Evolutionary conservation across 345 rosid species (phyloP), one percentile per base, ranked within the genome.

Genomic region (Euphorbia peplus): DNA sequence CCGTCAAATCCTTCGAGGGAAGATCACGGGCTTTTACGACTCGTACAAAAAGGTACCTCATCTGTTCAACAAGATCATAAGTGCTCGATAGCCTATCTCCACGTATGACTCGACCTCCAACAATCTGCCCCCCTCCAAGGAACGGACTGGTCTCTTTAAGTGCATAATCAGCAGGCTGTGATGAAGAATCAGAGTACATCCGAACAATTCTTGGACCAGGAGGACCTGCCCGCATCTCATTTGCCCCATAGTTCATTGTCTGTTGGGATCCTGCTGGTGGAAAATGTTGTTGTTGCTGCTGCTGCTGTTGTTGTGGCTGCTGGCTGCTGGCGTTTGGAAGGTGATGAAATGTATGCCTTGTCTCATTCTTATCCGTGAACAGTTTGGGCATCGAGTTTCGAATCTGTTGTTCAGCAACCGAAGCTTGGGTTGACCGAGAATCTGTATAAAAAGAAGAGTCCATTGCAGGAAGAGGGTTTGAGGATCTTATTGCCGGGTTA

Each of bases 31-130:
- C 78, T 54, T 70, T 75, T 64, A 65, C 78, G 18, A 75, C 74
- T 37, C 74, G 66, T 18, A 75, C 70, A 39, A 7, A 75, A 41
- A 75, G 73, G 63, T 70, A 75, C 46, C 15, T 70, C 78, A 75
- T 75, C 63, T 75, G 70, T 65, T 75, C 78, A 70, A 75, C 78
- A 50, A 75, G 78, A 70, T 75, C 74, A 51, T 75, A 75, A 65
- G 67, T 75, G 46, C 78, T 52, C 25, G 73, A 14, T 21, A 64
- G 55, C 52, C 78, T 70, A 25, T 70, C 74, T 54, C 70, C 70
- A 51, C 50, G 74, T 48, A 75, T 80, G 25, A 90, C 87, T 81
- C 92, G 78, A 61, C 98, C 98, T 66, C 96, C 95, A 54, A 83
- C 86, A 63, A 84, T 25, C 64, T 70, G 78, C 18, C 78, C 78